Evolutionary conservation across 805 yeast species (phyloP).

Genomic region (Blastobotrys robertii): DNA sequence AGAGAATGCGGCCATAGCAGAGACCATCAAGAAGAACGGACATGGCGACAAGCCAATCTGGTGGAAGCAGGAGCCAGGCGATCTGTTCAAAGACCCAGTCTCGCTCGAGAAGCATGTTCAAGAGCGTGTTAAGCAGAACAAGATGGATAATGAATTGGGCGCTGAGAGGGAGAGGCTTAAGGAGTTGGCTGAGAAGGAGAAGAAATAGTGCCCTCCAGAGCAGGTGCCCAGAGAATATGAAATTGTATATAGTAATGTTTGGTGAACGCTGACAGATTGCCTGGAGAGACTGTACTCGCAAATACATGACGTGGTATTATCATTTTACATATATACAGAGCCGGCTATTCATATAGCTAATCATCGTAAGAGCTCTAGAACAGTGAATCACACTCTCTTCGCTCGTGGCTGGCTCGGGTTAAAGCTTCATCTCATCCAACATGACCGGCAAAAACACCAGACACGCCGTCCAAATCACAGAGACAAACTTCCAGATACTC

Average conservation of each 20-base stretch:
- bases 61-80: slow-evolving; percentile 9
- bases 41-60: slow-evolving; percentile 1
- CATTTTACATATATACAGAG: not conserved
- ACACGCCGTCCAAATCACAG: slow-evolving; percentile 63
- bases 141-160: slow-evolving; percentile 3
- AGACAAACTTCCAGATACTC: slow-evolving; percentile 60
- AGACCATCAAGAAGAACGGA: slow-evolving; percentile 1
- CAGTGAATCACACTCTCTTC: not conserved
- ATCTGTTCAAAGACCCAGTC: slow-evolving; percentile 15
- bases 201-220: slow-evolving; percentile 5
- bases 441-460: slow-evolving; percentile 74
- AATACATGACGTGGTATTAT: not conserved
- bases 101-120: slow-evolving; percentile 5
- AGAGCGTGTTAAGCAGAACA: not conserved
- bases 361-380: not conserved
- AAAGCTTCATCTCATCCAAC: slow-evolving; percentile 23
- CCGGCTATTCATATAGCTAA: not conserved
- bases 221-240: slow-evolving; percentile 1
- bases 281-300: too few species aligned
- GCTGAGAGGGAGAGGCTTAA: slow-evolving; percentile 15
- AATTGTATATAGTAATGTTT: not conserved
- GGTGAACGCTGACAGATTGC: not conserved
- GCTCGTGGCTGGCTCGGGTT: slow-evolving; percentile 1
- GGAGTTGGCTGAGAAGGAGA: slow-evolving; percentile 19
- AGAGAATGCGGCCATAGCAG: slow-evolving; percentile 2